phyloP scores from a whole-genome alignment of 176 grass and related monocot species.

The Triticum urartu region DNA sequence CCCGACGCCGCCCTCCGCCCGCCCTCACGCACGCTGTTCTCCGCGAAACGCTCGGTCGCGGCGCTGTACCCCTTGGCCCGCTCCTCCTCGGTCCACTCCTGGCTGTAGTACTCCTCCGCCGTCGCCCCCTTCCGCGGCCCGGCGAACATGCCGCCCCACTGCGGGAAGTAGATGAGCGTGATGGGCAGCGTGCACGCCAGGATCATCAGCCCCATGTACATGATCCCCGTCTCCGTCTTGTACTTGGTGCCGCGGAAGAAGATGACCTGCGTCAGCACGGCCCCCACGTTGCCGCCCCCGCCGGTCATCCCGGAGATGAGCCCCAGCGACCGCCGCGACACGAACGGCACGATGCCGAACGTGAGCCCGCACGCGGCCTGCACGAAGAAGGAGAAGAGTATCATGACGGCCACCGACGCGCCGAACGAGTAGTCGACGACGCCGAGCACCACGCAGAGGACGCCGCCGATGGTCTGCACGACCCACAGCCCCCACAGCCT shows the following conservation, averaged over 20 bases:
- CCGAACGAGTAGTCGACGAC: constrained; percentile 44
- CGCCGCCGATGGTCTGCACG: constrained; percentile 66
- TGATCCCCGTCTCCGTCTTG: constrained; percentile 78
- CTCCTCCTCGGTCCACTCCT: constrained; percentile 76
- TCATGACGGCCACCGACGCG: constrained; percentile 63
- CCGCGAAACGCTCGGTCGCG: constrained; percentile 53
- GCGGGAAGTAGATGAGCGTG: constrained; percentile 72
- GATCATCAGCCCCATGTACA: constrained; percentile 94
- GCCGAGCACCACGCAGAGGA: constrained; percentile 65
- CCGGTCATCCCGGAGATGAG: constrained; percentile 91
- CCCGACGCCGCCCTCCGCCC: constrained; percentile 18
- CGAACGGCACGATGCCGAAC: constrained; percentile 86
- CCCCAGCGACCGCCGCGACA: constrained; percentile 74
- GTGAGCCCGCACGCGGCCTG: constrained; percentile 85
- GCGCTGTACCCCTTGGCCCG: constrained; percentile 40
- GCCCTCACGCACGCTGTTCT: constrained; percentile 70
- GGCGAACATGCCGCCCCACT: constrained; percentile 66
- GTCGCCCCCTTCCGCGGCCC: constrained; percentile 41
- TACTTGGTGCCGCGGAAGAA: constrained; percentile 81
- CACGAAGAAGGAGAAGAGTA: constrained; percentile 83
- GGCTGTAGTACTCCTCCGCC: constrained; percentile 66
- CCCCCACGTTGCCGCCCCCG: constrained; percentile 77
- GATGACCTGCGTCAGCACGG: constrained; percentile 84
- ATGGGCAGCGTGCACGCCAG: constrained; percentile 73
- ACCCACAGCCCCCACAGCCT: constrained; percentile 86